Evolutionary conservation across 352 stramenopile genomes (phyloP).

Genomic region (Phytophthora pistaciae): DNA sequence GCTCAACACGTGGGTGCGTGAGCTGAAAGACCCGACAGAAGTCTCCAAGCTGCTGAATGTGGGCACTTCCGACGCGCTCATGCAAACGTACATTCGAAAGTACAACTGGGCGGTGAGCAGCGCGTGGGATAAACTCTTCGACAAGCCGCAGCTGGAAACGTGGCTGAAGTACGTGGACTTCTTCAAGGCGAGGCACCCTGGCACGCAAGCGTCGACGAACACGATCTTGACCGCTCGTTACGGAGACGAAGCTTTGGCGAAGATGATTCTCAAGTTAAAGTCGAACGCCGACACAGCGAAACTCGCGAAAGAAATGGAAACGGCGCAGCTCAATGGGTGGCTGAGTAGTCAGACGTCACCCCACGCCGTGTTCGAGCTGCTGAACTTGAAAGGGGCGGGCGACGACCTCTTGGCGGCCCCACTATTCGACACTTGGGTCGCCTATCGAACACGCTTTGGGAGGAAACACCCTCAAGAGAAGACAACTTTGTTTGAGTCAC

Average conservation of each 20-base stretch:
- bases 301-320: neutral
- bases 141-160: neutral
- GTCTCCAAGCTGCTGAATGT: neutral
- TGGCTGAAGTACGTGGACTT: conserved; percentile 2
- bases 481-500: neutral
- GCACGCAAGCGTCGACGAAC: neutral
- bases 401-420: neutral
- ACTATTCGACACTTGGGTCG: neutral
- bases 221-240: neutral
- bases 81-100: neutral
- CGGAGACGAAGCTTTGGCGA: conserved; percentile 1
- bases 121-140: conserved; percentile 1
- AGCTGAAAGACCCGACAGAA: neutral
- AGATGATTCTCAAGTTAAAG: neutral
- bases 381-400: neutral
- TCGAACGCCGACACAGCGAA: neutral
- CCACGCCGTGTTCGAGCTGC: too few species aligned
- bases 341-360: neutral
- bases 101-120: neutral
- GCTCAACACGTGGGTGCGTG: conserved; percentile 30
- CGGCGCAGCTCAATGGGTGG: neutral
- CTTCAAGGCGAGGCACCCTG: neutral
- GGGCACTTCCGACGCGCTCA: neutral
- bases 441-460: neutral
- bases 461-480: neutral